Evolutionary conservation across 257 asterid species (phyloP).

Genomic region (Nicotiana sylvestris): DNA sequence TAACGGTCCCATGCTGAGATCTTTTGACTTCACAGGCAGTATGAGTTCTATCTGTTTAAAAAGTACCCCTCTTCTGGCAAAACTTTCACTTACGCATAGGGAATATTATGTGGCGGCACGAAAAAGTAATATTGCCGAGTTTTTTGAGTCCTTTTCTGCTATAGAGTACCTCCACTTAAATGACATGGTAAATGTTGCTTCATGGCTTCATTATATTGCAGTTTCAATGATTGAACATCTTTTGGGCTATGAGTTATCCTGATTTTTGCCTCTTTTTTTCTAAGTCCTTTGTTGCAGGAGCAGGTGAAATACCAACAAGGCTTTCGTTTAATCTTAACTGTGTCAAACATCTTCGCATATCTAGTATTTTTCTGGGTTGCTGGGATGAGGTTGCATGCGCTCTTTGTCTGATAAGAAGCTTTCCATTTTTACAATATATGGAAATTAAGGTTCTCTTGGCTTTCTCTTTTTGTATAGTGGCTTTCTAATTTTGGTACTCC

Average conservation of each 20-base stretch:
- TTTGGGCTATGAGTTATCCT: not conserved
- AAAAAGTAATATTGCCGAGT: not conserved
- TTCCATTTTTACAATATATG: not conserved
- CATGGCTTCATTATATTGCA: not conserved
- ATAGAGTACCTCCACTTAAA: not conserved
- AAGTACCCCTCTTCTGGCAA: not conserved
- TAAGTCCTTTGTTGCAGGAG: not conserved
- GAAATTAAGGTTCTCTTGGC: not conserved
- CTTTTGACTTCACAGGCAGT: not conserved
- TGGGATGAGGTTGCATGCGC: not conserved
- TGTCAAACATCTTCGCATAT: not conserved
- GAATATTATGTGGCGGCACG: not conserved
- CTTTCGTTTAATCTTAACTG: not conserved
- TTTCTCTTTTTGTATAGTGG: not conserved
- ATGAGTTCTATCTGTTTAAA: not conserved
- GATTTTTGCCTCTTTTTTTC: not conserved
- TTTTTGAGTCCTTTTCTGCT: not conserved
- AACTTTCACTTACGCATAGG: not conserved
- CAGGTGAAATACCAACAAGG: not conserved
- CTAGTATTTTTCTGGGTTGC: not conserved
- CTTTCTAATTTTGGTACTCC: not conserved
- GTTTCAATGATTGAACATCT: not conserved
- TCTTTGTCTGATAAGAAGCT: slow-evolving; percentile 4
- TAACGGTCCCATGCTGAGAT: not conserved
- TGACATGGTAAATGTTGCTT: slow-evolving; percentile 1